Conservation (phyloP, 2,329 filamentous ascomycete genomes). For the Neonectria sp. region DNA sequence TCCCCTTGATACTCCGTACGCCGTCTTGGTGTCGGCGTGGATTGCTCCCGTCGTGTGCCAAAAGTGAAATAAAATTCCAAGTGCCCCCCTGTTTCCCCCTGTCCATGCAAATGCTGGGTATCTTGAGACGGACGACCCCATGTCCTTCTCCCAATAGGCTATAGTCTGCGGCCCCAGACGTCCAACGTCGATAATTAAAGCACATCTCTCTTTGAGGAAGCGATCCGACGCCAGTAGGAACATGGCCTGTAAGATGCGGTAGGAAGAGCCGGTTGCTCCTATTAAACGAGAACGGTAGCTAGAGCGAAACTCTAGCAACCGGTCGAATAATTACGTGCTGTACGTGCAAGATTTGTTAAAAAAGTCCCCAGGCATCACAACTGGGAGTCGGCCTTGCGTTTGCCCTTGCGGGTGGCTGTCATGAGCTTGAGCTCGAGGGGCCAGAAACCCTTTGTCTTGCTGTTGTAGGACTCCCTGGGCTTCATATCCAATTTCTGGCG, state of each 20-base stretch:
- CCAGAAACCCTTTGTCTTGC: conserved; percentile 68
- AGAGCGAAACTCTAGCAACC: neutral
- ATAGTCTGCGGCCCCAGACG: neutral
- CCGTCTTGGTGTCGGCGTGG: conserved; percentile 23
- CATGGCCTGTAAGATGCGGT: neutral
- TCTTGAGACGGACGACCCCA: conserved; percentile 38
- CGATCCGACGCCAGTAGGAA: neutral
- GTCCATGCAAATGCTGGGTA: conserved; percentile 50
- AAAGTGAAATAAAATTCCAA: conserved; percentile 32
- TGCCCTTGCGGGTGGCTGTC: conserved; percentile 68
- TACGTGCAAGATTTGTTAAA: neutral
- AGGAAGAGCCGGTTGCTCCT: neutral
- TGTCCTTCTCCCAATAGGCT: conserved; percentile 24
- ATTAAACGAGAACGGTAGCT: neutral
- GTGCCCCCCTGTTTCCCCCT: conserved; percentile 29
- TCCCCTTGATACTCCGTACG: conserved; percentile 42
- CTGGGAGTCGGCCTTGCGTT: conserved; percentile 53
- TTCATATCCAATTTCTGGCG: conserved; percentile 70
- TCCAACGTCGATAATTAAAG: conserved; percentile 13
- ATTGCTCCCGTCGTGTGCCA: conserved; percentile 27
- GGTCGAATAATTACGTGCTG: neutral
- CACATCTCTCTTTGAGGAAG: conserved; percentile 9
- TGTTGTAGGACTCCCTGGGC: conserved; percentile 56
- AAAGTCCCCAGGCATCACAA: conserved; percentile 38
- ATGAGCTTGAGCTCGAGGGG: conserved; percentile 75